Evolutionary conservation across 805 yeast species (phyloP), one percentile per base, ranked within the genome.

Genomic region (Lipomyces sp.): DNA sequence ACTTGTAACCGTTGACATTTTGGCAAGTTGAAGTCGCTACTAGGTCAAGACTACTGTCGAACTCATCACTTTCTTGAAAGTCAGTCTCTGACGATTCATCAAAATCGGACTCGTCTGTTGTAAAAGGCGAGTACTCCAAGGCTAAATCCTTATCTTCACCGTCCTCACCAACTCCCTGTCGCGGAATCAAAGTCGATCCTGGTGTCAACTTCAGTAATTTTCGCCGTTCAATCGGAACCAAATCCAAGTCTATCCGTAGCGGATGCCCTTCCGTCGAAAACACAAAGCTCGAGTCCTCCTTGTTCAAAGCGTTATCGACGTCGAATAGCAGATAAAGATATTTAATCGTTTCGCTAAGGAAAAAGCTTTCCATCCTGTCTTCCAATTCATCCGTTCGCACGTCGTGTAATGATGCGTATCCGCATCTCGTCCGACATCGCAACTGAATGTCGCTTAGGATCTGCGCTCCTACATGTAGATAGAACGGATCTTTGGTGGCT

Each of bases 261-360:
- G 97, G 97, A 76, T 93, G 98, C 0, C 93, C 97, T 73, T 93
- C 98, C 0, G 98, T 93, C 11, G 94, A 85, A 76, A 92, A 89
- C 57, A 89, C 77, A 39, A 80, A 77, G 68, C 77, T 79, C 34
- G 80, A 78, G 18, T 74, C 72, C 2, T 77, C 77, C 1, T 62
- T 72, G 78, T 86, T 84, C 67, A 86, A 81, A 0, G 74, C 73
- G 74, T 92, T 87, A 4, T 81, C 83, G 15, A 82, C 87, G 74
- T 92, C 96, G 79, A 93, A 93, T 54, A 92, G 77, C 35, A 93
- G 77, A 73, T 87, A 93, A 13, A 93, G 78, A 74, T 93, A 93
- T 77, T 93, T 93, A 65, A 91, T 80, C 0, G 96, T 90, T 75
- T 93, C 98, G 65, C 96, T 87, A 67, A 93, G 75, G 4, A 91